Evolutionary conservation across 495 filamentous ascomycete species (phyloP), one percentile per base, ranked within the genome.

Genomic region (Chaetomidium leptoderma): DNA sequence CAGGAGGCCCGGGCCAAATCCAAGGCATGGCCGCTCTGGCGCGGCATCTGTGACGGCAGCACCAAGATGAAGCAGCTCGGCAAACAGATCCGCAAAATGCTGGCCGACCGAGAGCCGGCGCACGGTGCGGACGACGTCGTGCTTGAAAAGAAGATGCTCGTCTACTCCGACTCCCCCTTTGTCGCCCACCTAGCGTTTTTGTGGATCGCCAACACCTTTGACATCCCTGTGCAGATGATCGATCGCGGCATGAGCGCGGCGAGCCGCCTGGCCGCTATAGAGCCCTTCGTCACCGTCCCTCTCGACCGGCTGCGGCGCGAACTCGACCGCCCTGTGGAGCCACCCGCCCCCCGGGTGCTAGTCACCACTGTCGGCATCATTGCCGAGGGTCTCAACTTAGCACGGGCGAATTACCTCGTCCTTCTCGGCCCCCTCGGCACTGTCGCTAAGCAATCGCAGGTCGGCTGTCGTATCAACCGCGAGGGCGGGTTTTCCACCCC

Each of bases 351-450:
- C 46, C 46, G 27, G 23, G 46, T 33, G 27, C 46, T 48, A 14
- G 46, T 48, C 46, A 33, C 46, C 46, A 48, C 27, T n/a, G 46
- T 48, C 46, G 46, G 43, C 43, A 45, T 45, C 43, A 45, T 45
- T n/a, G 43, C 43, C 43, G 43, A 45, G 23, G 43, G 43, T 35
- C 46, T 48, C 46, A 48, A 48, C 46, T n/a, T 48, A 29, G 46
- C 46, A 13, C 27, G 46, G 29, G 46, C 46, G 46, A 48, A 33
- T 33, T 33, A 48, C 29, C 27, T 48, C 27, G 46, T 48, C 46
- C 46, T 48, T 6, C 46, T 48, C n/a, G 46, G 46, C 16, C 46
- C 46, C 46, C 46, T 48, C 27, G 46, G 46, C 46, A 48, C 46
- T n/a, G 43, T 46, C 21, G 43, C 43, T 16, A 45, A 45, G 42